Percentiles rank a stretch among this genome's conserved stretches.
These are phyloP conservation scores for Metschnikowia baotianmanensis DNA, from an alignment of 805 yeast genomes.

Conservation along the genomic window DNA sequence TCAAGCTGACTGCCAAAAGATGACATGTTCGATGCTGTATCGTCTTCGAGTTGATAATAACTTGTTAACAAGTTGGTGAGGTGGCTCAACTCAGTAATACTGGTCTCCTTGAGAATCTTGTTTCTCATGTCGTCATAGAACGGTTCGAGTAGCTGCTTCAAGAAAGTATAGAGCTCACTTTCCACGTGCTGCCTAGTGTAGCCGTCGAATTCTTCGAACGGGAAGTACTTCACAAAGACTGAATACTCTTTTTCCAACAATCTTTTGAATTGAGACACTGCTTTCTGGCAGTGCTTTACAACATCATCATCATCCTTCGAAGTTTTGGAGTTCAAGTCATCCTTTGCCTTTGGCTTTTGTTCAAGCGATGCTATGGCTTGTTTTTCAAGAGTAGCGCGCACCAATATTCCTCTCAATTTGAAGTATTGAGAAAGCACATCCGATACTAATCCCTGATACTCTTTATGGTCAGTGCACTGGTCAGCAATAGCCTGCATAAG, in stretches of 20 bases:
- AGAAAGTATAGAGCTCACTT: constrained; percentile 52
- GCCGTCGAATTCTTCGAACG: constrained; percentile 3
- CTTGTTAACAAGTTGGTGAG: constrained; percentile 66
- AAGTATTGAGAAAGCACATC: constrained; percentile 70
- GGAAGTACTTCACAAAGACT: constrained; percentile 56
- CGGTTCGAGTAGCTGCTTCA: constrained; percentile 68
- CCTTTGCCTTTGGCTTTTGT: background rate
- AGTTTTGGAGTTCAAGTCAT: background rate
- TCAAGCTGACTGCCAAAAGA: constrained; percentile 31
- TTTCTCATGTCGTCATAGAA: constrained; percentile 69
- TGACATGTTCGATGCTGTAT: constrained; percentile 11
- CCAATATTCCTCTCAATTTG: constrained; percentile 49
- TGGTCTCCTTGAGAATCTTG: constrained; percentile 65
- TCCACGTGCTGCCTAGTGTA: constrained; percentile 15
- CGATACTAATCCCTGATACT: constrained; percentile 62
- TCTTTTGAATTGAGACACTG: constrained; percentile 57
- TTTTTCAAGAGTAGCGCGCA: constrained; percentile 38
- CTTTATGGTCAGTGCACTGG: constrained; percentile 34
- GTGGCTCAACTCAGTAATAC: constrained; percentile 70
- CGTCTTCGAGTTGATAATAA: constrained; percentile 64
- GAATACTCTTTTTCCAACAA: constrained; percentile 59
- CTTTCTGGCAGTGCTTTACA: constrained; percentile 61
- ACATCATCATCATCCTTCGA: constrained; percentile 20
- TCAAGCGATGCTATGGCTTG: constrained; percentile 27
- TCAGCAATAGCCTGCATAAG: constrained; percentile 15